A percentile compares a stretch with the other conserved stretches of the same genome.
These are phyloP conservation scores for Ceratorhiza oryzae-sativae DNA, from an alignment of 1,284 basidiomycete genomes.

Conservation along the genomic window DNA sequence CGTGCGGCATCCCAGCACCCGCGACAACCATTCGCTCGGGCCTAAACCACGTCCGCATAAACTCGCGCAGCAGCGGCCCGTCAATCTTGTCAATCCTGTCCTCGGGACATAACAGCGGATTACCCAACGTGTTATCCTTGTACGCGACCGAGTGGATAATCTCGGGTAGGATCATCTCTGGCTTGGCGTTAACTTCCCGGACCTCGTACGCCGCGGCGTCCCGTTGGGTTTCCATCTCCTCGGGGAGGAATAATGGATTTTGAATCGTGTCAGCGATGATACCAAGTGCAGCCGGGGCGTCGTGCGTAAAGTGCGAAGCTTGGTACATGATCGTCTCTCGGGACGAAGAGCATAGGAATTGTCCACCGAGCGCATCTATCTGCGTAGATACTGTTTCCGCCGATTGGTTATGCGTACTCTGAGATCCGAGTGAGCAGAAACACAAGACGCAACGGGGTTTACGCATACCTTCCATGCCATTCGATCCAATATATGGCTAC, in stretches of 20 bases:
- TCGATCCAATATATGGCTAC: conserved; percentile 91
- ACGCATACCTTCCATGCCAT: conserved; percentile 92
- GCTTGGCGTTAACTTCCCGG: conserved; percentile 86
- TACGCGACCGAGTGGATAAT: conserved; percentile 89
- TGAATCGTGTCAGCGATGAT: conserved; percentile 92
- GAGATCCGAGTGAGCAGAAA: conserved; percentile 16
- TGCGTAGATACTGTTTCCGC: conserved; percentile 79
- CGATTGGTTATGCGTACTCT: conserved; percentile 58
- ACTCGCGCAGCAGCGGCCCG: conserved; percentile 67
- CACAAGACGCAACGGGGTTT: conserved; percentile 4
- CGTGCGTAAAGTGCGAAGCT: conserved; percentile 90
- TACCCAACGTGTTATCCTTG: conserved; percentile 80
- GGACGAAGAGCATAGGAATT: conserved; percentile 90
- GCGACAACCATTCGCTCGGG: conserved; percentile 96
- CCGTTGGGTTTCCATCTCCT: conserved; percentile 84
- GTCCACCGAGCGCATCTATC: conserved; percentile 88
- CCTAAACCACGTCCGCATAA: conserved; percentile 84
- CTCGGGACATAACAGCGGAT: conserved; percentile 87
- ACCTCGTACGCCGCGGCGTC: conserved; percentile 94
- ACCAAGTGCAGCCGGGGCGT: conserved; percentile 81
- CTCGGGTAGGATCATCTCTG: conserved; percentile 96
- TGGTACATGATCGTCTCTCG: conserved; percentile 98
- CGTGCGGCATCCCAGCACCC: conserved; percentile 90
- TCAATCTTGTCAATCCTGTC: conserved; percentile 80
- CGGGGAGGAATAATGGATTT: conserved; percentile 76